These are phyloP conservation scores for Thelephora terrestris DNA, from an alignment of 1,284 basidiomycete species.

Conservation along the genomic window DNA sequence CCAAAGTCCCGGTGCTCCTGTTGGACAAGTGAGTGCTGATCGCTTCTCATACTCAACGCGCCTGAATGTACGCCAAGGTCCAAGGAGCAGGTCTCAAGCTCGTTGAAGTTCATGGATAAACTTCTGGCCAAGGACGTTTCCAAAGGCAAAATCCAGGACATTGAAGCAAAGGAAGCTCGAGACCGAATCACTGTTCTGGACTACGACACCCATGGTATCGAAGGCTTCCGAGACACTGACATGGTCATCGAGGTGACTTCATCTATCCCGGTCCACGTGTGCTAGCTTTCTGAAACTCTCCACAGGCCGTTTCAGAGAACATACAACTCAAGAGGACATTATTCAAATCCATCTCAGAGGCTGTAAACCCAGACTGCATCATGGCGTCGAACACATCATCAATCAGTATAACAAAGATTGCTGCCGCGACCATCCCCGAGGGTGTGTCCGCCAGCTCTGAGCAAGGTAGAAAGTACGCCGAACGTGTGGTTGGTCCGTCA, in stretches of 20 bases:
- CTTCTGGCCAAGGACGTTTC: conserved; percentile 82
- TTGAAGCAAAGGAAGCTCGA: conserved; percentile 68
- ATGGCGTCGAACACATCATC: conserved; percentile 92
- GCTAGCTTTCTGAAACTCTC: not conserved
- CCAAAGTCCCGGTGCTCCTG: conserved; percentile 67
- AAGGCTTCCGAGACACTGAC: conserved; percentile 65
- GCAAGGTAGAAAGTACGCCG: conserved; percentile 49
- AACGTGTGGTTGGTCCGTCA: conserved; percentile 62
- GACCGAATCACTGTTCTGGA: conserved; percentile 51
- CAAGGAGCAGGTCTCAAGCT: conserved; percentile 54
- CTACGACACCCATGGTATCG: conserved; percentile 31
- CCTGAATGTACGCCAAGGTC: conserved; percentile 11
- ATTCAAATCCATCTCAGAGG: conserved; percentile 63
- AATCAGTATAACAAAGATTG: conserved; percentile 91
- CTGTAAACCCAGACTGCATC: conserved; percentile 67
- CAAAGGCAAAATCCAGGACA: conserved; percentile 71
- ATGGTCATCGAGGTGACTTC: conserved; percentile 78
- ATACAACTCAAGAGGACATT: conserved; percentile 73
- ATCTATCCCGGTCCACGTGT: not conserved
- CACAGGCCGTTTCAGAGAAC: conserved; percentile 83
- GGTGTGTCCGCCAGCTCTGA: conserved; percentile 48
- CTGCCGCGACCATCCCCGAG: conserved; percentile 60
- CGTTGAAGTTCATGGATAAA: conserved; percentile 66
- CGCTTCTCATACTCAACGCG: conserved; percentile 3
- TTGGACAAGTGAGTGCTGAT: conserved; percentile 60